Conservation (phyloP, 148 eudicot species). For the Nyssa sinensis region DNA sequence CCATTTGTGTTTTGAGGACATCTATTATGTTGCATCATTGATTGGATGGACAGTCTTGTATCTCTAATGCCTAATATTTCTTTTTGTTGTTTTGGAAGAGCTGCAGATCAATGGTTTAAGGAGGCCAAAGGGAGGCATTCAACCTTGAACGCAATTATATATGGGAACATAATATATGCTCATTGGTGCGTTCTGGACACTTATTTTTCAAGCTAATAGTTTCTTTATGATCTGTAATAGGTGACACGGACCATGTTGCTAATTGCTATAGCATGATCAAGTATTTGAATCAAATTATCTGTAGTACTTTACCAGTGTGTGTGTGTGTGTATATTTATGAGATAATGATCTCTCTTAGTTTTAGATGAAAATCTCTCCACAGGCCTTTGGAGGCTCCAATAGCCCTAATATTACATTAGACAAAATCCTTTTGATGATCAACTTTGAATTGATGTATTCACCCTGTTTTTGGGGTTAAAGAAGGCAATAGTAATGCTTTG, state of each 20-base stretch:
- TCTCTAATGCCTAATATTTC: constrained; percentile 28
- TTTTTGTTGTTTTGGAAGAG: constrained; percentile 60
- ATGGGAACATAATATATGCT: constrained; percentile 90
- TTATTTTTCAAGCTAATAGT: background rate
- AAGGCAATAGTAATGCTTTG: no score
- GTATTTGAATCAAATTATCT: background rate
- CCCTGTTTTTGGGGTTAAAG: no score
- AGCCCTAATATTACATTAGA: no score
- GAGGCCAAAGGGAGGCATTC: constrained; percentile 80
- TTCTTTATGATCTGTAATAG: background rate
- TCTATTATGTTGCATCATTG: background rate
- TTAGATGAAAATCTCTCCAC: no score
- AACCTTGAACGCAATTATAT: constrained; percentile 69
- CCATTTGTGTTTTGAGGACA: background rate
- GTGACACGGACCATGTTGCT: background rate
- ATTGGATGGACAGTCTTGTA: background rate
- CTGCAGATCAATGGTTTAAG: constrained; percentile 93
- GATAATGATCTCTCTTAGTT: no score
- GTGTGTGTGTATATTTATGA: no score
- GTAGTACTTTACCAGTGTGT: no score
- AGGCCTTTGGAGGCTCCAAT: no score
- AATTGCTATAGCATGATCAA: background rate
- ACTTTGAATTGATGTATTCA: no score
- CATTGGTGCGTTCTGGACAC: constrained; percentile 53
- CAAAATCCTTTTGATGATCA: no score